Evolutionary conservation across 129 eudicot genomes (phyloP).

Genomic region (Dittrichia graveolens): DNA sequence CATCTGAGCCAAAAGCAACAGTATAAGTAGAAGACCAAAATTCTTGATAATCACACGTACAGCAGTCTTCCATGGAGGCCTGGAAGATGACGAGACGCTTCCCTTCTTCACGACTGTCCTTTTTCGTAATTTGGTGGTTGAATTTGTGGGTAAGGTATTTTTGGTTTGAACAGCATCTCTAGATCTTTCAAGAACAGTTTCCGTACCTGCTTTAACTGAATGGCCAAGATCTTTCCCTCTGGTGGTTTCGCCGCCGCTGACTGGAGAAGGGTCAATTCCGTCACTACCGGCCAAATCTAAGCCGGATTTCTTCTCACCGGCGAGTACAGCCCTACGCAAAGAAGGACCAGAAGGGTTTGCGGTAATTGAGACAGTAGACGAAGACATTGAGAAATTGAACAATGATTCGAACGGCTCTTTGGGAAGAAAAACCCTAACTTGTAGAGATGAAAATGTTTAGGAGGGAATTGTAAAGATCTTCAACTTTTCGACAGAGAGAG

Average conservation of each 20-base stretch:
- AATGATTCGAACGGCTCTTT: background rate
- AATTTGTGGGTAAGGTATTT: slow-evolving; percentile 39
- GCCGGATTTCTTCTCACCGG: slow-evolving; percentile 47
- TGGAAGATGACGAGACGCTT: slow-evolving; percentile 21
- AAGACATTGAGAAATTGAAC: slow-evolving; percentile 47
- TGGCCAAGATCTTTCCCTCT: slow-evolving; percentile 41
- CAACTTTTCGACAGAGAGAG: no score
- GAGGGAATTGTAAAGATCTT: no score
- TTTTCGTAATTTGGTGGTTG: slow-evolving; percentile 30
- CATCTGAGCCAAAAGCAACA: slow-evolving; percentile 66
- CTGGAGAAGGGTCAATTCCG: slow-evolving; percentile 27
- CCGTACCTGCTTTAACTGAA: slow-evolving; percentile 37
- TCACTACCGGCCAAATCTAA: slow-evolving; percentile 40
- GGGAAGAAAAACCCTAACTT: background rate
- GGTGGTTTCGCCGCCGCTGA: slow-evolving; percentile 29
- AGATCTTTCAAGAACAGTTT: slow-evolving; percentile 55
- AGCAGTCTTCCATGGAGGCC: slow-evolving; percentile 69
- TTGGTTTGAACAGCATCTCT: slow-evolving; percentile 40
- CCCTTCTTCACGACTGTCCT: slow-evolving; percentile 36
- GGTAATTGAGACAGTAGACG: slow-evolving; percentile 69
- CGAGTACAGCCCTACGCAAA: slow-evolving; percentile 43
- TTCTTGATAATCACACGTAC: slow-evolving; percentile 69
- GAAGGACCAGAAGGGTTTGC: slow-evolving; percentile 54
- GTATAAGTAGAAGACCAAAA: slow-evolving; percentile 47
- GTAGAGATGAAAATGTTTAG: background rate